Base-by-base conservation (phyloP, 495 filamentous ascomycete species). In the Rostrohypoxylon terebratum region DNA sequence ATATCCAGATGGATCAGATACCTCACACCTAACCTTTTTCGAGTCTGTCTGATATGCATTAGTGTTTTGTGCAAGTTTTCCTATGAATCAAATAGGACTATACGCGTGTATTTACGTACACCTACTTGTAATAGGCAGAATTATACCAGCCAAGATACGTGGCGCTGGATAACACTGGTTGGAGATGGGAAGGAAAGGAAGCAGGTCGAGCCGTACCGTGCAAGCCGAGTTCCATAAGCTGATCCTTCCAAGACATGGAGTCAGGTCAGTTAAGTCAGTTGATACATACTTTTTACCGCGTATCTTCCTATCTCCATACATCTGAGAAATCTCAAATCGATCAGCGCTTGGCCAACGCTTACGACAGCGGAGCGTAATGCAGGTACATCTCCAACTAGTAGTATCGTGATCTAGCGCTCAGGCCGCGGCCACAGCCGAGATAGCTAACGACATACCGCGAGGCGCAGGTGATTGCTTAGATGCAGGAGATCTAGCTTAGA, bases 381-480 rank as follows among this genome's bases (percentile, higher is more conserved):
- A 71, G 61, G 68, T 66, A 71, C 68, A 60, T 55, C 45, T 55
- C 53, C 31, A 36, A 57, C 11, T 62, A 40, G 38, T 54, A 28
- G 28, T 28, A 28, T 28, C 28, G 31, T 63, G n/a, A 44, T 47
- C 62, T 31, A 59, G 23, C 50, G 48, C 69, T 40, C 34, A 48
- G 53, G 11, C 50, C 28, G 25, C 59, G 69, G 58, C 45, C 69
- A 34, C 63, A 72, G 40, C 69, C 69, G 59, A 72, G 68, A 61
- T 71, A 65, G 34, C 42, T 55, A 50, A 34, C 34, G 36, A 50
- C 47, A 23, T 53, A 53, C 48, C 40, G 59, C 53, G 47, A 64
- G 60, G 61, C 59, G 59, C 67, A 62, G 40, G 28, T 62, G 54
- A 40, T 21, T 54, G 48, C 28, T 20, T 14, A 60, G 48, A 59